These are phyloP conservation scores for Cyberlindnera subsufficiens DNA, from an alignment of 805 yeast species.

Conservation along the genomic window DNA sequence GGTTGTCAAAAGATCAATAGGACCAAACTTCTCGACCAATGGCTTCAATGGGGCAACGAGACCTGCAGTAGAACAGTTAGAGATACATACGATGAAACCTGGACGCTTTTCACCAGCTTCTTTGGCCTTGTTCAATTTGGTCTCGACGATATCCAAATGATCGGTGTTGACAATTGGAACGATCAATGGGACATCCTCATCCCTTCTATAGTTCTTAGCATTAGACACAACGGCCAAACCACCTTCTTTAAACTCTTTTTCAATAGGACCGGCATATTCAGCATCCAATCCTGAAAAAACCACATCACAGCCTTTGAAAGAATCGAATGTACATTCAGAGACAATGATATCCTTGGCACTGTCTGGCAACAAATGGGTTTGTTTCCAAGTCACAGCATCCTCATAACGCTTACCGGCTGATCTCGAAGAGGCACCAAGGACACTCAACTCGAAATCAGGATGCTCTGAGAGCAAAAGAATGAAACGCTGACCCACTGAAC, in stretches of 20 bases:
- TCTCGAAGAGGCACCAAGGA: conserved; percentile 87
- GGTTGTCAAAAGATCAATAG: conserved; percentile 77
- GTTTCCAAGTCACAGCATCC: conserved; percentile 93
- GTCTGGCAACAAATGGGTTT: conserved; percentile 75
- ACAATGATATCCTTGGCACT: conserved; percentile 58
- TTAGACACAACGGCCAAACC: conserved; percentile 87
- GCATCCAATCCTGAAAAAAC: conserved; percentile 94
- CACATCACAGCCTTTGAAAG: conserved; percentile 84
- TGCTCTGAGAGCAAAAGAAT: conserved; percentile 78
- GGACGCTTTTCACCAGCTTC: conserved; percentile 50
- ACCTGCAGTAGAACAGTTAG: conserved; percentile 98
- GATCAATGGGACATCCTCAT: conserved; percentile 77
- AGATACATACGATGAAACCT: conserved; percentile 90
- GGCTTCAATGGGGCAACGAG: conserved; percentile 95
- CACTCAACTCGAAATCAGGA: conserved; percentile 82
- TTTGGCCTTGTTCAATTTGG: conserved; percentile 48
- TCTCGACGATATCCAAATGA: conserved; percentile 70
- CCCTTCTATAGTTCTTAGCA: conserved; percentile 94
- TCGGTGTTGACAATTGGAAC: conserved; percentile 95
- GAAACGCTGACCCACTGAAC: conserved; percentile 96
- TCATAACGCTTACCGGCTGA: conserved; percentile 86
- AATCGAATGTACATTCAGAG: conserved; percentile 68
- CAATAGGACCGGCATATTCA: conserved; percentile 89
- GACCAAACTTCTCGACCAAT: conserved; percentile 85
- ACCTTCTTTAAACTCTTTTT: conserved; percentile 71